phyloP scores from a whole-genome alignment of 129 eudicot genomes.

The Helianthus annuus region HanXRQr2.0-SUNRISE NC_035441.2:181439287-181439786 shows the following conservation, averaged over 20 bases:
- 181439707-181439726: no score
- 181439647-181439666: not conserved
- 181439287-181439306: no score
- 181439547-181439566: not conserved
- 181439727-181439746: no score
- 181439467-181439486: slow-evolving; percentile 33
- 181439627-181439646: not conserved
- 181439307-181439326: no score
- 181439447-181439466: slow-evolving; percentile 43
- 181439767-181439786: no score
- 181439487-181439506: slow-evolving; percentile 51
- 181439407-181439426: slow-evolving; percentile 52
- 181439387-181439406: slow-evolving; percentile 25
- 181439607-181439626: not conserved
- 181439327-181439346: no score
- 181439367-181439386: not conserved
- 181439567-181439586: not conserved
- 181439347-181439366: no score
- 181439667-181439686: not conserved
- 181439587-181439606: not conserved
- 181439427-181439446: slow-evolving; percentile 56
- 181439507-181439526: slow-evolving; percentile 2
- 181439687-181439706: no score
- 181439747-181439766: no score
- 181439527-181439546: not conserved